Percentiles rank a stretch among this genome's conserved stretches.
phyloP scores from a whole-genome alignment of 306 rosid genomes.

The Urtica urens region DNA sequence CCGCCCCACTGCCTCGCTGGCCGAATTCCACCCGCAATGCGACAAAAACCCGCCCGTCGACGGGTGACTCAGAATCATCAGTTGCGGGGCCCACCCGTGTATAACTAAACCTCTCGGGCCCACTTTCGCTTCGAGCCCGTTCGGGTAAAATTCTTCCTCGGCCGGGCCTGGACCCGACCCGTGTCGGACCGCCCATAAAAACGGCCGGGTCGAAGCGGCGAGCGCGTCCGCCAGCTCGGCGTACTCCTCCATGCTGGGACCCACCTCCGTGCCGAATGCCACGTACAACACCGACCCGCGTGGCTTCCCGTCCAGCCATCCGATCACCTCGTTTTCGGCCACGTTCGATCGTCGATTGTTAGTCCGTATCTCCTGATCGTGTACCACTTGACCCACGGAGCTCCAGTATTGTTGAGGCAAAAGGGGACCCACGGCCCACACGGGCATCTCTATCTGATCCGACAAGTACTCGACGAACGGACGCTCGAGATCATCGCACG shows the following conservation, averaged over 20 bases:
- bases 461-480: constrained; percentile 33
- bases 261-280: constrained; percentile 42
- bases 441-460: constrained; percentile 23
- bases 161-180: constrained; percentile 24
- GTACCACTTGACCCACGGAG: constrained; percentile 23
- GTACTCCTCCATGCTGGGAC: constrained; percentile 37
- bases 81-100: constrained; percentile 66
- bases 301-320: constrained; percentile 47
- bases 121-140: constrained; percentile 25
- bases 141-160: constrained; percentile 31
- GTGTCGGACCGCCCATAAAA: constrained; percentile 50
- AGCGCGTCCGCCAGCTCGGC: constrained; percentile 25
- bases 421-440: constrained; percentile 69
- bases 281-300: constrained; percentile 40
- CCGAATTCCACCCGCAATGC: constrained; percentile 70
- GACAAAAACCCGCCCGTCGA: constrained; percentile 66
- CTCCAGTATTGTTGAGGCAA: constrained; percentile 53
- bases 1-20: constrained; percentile 46
- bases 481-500: constrained; percentile 56
- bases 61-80: constrained; percentile 55
- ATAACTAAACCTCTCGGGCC: constrained; percentile 51
- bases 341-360: constrained; percentile 20
- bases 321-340: constrained; percentile 37
- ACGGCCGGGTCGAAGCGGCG: constrained; percentile 23
- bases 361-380: constrained; percentile 27